phyloP scores from a whole-genome alignment of 352 stramenopile genomes.

The Albugo laibachii region DNA sequence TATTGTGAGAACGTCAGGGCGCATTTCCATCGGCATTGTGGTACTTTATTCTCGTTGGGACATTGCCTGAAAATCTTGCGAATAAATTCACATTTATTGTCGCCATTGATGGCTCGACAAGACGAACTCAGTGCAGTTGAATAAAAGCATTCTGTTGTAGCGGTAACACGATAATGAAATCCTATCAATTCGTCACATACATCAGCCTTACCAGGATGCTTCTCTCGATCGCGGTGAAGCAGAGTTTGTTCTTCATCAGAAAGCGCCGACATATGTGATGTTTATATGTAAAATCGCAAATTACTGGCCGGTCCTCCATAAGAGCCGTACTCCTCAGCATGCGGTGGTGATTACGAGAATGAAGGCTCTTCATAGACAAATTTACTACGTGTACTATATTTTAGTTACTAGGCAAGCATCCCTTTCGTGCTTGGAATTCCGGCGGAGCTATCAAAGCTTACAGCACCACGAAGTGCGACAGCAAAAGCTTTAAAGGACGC shows the following conservation, averaged over 20 bases:
- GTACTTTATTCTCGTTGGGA: conserved; percentile 32
- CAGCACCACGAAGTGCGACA: conserved; percentile 61
- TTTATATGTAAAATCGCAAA: no score
- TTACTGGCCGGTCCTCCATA: no score
- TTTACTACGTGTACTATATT: no score
- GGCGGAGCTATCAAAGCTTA: conserved; percentile 56
- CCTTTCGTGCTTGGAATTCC: conserved; percentile 85
- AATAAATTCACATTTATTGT: conserved; percentile 70
- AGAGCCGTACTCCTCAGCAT: no score
- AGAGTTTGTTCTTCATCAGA: conserved; percentile 48
- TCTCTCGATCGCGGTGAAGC: conserved; percentile 48
- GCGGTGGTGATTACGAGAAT: no score
- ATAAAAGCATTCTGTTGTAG: conserved; percentile 42
- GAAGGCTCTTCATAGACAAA: no score
- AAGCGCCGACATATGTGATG: conserved; percentile 25
- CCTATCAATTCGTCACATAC: background rate
- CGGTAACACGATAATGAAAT: background rate
- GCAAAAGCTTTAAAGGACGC: conserved; percentile 84
- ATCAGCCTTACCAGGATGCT: conserved; percentile 21
- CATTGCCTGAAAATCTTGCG: conserved; percentile 77
- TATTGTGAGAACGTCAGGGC: background rate
- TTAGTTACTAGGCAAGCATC: conserved; percentile 37
- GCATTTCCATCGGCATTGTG: background rate
- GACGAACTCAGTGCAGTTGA: conserved; percentile 59
- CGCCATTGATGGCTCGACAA: conserved; percentile 56